These are phyloP conservation scores for Sugiyamaella chiloensis DNA, from an alignment of 805 yeast genomes.

Conservation along the genomic window DNA sequence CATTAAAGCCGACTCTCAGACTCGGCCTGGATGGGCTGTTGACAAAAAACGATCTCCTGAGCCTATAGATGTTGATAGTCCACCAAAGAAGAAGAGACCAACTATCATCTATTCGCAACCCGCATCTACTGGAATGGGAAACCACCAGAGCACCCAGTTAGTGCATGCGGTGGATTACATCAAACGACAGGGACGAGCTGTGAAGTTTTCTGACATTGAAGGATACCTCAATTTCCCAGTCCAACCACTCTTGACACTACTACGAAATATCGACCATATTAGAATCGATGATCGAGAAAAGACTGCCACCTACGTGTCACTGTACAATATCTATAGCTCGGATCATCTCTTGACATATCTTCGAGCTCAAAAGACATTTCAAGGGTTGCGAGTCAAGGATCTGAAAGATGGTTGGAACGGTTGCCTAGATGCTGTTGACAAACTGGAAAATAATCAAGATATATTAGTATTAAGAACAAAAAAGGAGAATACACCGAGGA, in stretches of 20 bases:
- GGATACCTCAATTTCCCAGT: conserved; percentile 61
- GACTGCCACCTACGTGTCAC: conserved; percentile 81
- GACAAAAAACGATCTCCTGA: conserved; percentile 5
- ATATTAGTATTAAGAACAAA: conserved; percentile 83
- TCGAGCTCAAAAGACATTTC: conserved; percentile 78
- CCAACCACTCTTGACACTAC: conserved; percentile 63
- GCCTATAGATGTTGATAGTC: conserved; percentile 13
- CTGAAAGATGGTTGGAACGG: conserved; percentile 92
- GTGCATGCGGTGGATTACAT: conserved; percentile 90
- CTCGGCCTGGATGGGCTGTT: background rate
- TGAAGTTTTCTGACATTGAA: conserved; percentile 61
- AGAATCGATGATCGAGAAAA: conserved; percentile 57
- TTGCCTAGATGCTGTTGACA: conserved; percentile 72
- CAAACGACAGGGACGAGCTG: conserved; percentile 64
- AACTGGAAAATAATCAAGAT: conserved; percentile 71
- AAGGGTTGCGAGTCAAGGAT: conserved; percentile 80
- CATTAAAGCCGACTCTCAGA: background rate
- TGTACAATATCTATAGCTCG: conserved; percentile 80
- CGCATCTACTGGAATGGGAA: conserved; percentile 40
- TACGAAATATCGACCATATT: conserved; percentile 75
- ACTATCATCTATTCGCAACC: conserved; percentile 34
- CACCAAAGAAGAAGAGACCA: conserved; percentile 18
- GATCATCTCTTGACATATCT: conserved; percentile 73
- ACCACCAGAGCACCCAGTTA: conserved; percentile 78
- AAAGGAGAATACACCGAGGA: conserved; percentile 89